A percentile compares a stretch with the other conserved stretches of the same genome.
Evolutionary conservation across 495 filamentous ascomycete species (phyloP).

Genomic region (Penicillium soppii): DNA sequence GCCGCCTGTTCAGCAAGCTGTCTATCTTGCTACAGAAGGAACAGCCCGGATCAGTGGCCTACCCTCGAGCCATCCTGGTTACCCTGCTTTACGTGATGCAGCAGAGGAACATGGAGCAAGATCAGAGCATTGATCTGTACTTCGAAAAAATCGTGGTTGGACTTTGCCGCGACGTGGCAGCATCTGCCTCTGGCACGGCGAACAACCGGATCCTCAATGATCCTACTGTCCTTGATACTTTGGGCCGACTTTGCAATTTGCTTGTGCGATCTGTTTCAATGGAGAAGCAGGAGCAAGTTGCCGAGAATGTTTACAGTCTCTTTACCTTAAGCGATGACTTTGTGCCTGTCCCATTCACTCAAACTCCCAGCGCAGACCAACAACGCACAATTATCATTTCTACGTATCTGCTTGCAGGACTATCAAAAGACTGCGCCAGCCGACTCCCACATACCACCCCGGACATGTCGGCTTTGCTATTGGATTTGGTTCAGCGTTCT

Average conservation of each 20-base stretch:
- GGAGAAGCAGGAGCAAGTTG: slow-evolving; percentile 55
- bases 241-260: slow-evolving; percentile 63
- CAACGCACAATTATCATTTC: slow-evolving; percentile 58
- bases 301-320: slow-evolving; percentile 56
- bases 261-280: slow-evolving; percentile 55
- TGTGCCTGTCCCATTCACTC: slow-evolving; percentile 39
- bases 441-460: slow-evolving; percentile 33
- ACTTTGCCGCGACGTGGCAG: slow-evolving; percentile 46
- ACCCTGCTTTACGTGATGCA: slow-evolving; percentile 66
- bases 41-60: slow-evolving; percentile 46
- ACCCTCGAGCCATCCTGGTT: slow-evolving; percentile 59
- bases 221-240: slow-evolving; percentile 55
- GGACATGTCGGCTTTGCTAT: slow-evolving; percentile 37
- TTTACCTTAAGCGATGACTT: slow-evolving; percentile 43
- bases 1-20: slow-evolving; percentile 67
- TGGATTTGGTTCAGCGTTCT: slow-evolving; percentile 40
- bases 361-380: slow-evolving; percentile 32
- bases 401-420: slow-evolving; percentile 59
- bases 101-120: slow-evolving; percentile 48
- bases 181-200: slow-evolving; percentile 37
- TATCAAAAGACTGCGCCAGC: slow-evolving; percentile 40
- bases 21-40: slow-evolving; percentile 56
- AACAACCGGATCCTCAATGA: slow-evolving; percentile 50
- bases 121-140: slow-evolving; percentile 54
- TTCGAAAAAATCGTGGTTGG: slow-evolving; percentile 60